Percentiles rank a stretch among this genome's conserved stretches.
phyloP scores from a whole-genome alignment of 768 basidiomycete species.

The Hypholoma fasciculare region DNA sequence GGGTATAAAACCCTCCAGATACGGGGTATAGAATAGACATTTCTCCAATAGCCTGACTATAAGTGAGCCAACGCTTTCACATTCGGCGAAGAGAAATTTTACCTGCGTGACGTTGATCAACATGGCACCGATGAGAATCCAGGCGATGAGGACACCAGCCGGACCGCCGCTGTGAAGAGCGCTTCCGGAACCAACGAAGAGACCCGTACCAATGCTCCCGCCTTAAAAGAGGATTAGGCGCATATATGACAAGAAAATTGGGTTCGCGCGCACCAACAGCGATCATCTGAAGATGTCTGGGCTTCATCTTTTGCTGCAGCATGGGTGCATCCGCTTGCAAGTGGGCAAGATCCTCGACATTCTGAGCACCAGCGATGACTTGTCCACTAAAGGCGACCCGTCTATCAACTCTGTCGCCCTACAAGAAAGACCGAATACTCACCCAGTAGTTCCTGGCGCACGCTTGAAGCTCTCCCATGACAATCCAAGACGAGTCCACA shows the following conservation, averaged over 20 bases:
- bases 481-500: constrained; percentile 45
- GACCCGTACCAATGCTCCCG: constrained; percentile 50
- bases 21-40: constrained; percentile 50
- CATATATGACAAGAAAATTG: neutral
- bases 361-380: constrained; percentile 32
- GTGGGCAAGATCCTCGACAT: constrained; percentile 34
- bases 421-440: constrained; percentile 9
- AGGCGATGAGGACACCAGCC: constrained; percentile 43
- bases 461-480: constrained; percentile 45
- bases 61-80: neutral
- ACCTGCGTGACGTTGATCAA: constrained; percentile 49
- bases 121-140: constrained; percentile 47
- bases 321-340: constrained; percentile 41
- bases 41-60: constrained; percentile 44
- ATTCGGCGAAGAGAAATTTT: constrained; percentile 1
- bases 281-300: constrained; percentile 47
- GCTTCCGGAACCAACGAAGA: constrained; percentile 46
- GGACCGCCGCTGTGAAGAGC: constrained; percentile 41
- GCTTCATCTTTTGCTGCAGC: constrained; percentile 51
- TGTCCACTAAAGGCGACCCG: constrained; percentile 31
- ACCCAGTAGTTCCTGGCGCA: constrained; percentile 48
- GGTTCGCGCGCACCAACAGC: constrained; percentile 40
- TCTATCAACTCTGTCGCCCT: neutral
- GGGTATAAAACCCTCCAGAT: constrained; percentile 49
- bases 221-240: constrained; percentile 21